Evolutionary conservation across 2,329 filamentous ascomycete species (phyloP), one percentile per base, ranked within the genome.

Genomic region (Didymella pinodella): DNA sequence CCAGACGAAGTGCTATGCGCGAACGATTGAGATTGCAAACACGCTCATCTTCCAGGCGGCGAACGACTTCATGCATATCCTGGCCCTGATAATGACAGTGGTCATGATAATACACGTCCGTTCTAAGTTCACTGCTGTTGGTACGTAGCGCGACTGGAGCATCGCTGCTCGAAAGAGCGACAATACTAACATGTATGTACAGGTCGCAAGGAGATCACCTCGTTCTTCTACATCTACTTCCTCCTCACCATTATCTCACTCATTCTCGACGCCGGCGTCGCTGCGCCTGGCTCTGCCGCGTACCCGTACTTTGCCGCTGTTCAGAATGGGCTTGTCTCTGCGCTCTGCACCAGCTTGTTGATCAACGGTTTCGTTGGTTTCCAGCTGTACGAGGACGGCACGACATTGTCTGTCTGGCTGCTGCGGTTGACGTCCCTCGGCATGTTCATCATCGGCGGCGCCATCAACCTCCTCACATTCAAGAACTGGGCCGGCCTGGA

Each of bases 291-390:
- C 56, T 92, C 89, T 50, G 83, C 80, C 2, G 86, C 92, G 0
- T 97, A 93, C 71, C 90, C 93, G 0, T 99, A 97, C 82, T 97
- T 99, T 73, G 90, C 92, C 65, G 91, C 93, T 11, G 86, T 90
- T 6, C 95, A 99, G 72, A 90, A 89, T 63, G 95, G 94, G 14
- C 83, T 99, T 52, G 83, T 88, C 22, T 97, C 92, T 34, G 92
- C 95, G 0, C 85, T 96, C 28, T 90, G 95, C 75, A 94, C 92
- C 26, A 96, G 90, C 76, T 83, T 99, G 55, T 82, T 98, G 69
- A 93, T 99, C 82, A 98, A 98, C 77, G 95, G 95, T 43, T 99
- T 99, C 73, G 94, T 99, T 53, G 95, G 95, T 32, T 99, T 99
- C 79, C 95, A 98, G 79, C 84, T 99, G 12, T 99, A 99, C 77